Evolutionary conservation across 345 rosid species (phyloP).

Genomic region (Punica granatum): DNA sequence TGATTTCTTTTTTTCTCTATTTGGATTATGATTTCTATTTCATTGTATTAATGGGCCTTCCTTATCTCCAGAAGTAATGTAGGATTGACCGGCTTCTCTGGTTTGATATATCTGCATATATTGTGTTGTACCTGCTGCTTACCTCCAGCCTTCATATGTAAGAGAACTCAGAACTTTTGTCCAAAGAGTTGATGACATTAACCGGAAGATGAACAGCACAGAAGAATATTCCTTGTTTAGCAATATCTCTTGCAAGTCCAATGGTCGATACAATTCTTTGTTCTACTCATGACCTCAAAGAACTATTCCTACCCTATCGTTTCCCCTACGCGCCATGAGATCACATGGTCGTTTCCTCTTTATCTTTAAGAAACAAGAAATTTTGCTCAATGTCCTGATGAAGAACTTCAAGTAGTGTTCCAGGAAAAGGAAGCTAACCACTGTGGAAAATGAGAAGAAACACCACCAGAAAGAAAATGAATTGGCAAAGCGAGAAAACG

Average conservation of each 20-base stretch:
- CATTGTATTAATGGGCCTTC: too few relatives aligned
- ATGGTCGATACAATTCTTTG: too few relatives aligned
- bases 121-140: constrained; percentile 27
- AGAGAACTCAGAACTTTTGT: not conserved
- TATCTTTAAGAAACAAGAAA: not conserved
- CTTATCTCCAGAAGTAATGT: constrained; percentile 76
- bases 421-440: too few relatives aligned
- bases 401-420: not conserved
- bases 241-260: not conserved
- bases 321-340: too few relatives aligned
- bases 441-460: not conserved
- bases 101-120: constrained; percentile 78
- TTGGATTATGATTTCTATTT: too few relatives aligned
- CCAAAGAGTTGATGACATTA: too few relatives aligned
- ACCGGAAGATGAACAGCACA: not conserved
- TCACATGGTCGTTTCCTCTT: too few relatives aligned
- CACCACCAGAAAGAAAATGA: not conserved
- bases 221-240: not conserved
- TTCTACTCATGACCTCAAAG: not conserved
- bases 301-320: too few relatives aligned
- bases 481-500: too few relatives aligned
- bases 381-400: not conserved
- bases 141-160: constrained; percentile 22
- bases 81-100: constrained; percentile 95
- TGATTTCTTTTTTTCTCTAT: too few relatives aligned